Evolutionary conservation across 352 stramenopile species (phyloP), one percentile per base, ranked within the genome.

Genomic region (Phytopythium litorale): DNA sequence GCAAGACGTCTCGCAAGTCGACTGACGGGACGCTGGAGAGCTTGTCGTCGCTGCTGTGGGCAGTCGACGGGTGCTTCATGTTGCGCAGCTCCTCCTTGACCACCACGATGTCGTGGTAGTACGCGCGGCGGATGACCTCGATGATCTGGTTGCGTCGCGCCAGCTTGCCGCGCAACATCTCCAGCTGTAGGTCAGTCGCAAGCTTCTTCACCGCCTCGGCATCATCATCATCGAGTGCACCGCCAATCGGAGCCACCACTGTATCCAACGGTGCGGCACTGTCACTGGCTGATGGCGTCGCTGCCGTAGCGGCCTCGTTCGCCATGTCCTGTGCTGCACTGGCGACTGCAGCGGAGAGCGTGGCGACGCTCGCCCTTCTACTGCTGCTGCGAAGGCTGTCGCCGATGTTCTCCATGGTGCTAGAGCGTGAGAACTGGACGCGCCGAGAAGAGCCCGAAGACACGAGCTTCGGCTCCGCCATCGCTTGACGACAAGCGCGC

Each of bases 81-180:
- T 15, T 62, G 1, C 78, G 81, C 16, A 94, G 65, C 48, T 91
- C 79, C 45, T 94, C 85, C 59, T 94, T 94, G 48, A 94, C 73
- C n/a, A 89, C 60, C 60, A 94, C 80, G 28, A 94, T 76, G 64
- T 92, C 84, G 55, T 88, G 81, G 62, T 92, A 91, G 65, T 94
- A 94, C 3, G 84, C 83, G 15, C 76, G 74, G 2, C 85, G 79
- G 56, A 92, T 84, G 37, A 89, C 73, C 38, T 92, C 84, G 23
- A 92, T 71, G 59, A 92, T 67, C 52, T 84, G 78, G 61, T 92
- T 92, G 42, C 81, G 81, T 2, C 84, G 75, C 28, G 81, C 74
- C 23, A 91, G 73, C 48, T 84, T 87, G 12, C 84, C 79, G 21
- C 78, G 78, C 42, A 91, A 57, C 74, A 91, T 89, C 58, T 88